Conservation (phyloP, 768 basidiomycete genomes). For the Hygrocybe punicea region DNA sequence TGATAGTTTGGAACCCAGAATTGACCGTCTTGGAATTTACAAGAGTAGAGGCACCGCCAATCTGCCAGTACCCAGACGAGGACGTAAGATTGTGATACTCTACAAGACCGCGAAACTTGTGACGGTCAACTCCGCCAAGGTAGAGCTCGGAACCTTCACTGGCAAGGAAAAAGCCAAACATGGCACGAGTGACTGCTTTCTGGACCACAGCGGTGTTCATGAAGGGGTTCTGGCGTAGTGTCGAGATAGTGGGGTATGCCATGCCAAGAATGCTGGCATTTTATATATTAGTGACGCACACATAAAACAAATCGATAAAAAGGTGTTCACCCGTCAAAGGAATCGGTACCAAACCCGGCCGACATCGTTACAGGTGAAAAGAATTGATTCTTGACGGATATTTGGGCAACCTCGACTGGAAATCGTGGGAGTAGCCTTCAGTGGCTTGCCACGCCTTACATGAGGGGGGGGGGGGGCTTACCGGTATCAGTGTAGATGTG, state of each 20-base stretch:
- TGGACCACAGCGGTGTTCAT: conserved; percentile 46
- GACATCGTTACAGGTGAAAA: conserved; percentile 7
- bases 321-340: conserved; percentile 24
- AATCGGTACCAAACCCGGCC: neutral
- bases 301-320: conserved; percentile 36
- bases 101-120: conserved; percentile 45
- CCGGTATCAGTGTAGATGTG: conserved; percentile 38
- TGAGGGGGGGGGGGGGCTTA: neutral
- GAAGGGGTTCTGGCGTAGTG: conserved; percentile 33
- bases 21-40: conserved; percentile 9
- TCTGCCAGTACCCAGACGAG: conserved; percentile 30
- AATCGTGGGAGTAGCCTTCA: neutral
- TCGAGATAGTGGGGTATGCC: conserved; percentile 41
- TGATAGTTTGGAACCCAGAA: conserved; percentile 33
- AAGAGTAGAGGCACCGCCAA: conserved; percentile 11
- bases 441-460: neutral
- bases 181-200: conserved; percentile 28
- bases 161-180: conserved; percentile 50
- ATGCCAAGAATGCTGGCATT: conserved; percentile 46
- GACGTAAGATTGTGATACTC: conserved; percentile 36
- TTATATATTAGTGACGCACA: conserved; percentile 34
- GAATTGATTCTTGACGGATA: conserved; percentile 1
- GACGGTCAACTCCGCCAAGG: conserved; percentile 59
- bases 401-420: conserved; percentile 1
- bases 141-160: conserved; percentile 47